A percentile compares a stretch with the other conserved stretches of the same genome.
phyloP scores from a whole-genome alignment of 768 basidiomycete genomes.

The Pisolithus microcarpus region DNA sequence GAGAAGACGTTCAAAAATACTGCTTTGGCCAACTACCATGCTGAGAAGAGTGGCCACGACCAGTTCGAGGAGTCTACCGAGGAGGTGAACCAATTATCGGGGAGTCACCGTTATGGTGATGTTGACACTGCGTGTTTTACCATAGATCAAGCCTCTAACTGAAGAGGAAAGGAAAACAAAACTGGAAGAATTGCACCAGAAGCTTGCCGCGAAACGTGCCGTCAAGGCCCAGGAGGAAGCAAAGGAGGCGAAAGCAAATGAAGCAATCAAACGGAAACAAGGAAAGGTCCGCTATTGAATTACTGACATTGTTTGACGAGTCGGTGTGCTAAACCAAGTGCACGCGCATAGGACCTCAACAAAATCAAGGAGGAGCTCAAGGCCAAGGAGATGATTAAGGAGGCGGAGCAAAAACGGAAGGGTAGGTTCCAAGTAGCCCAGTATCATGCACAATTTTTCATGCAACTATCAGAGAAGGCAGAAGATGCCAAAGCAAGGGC shows the following conservation, averaged over 20 bases:
- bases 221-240: conserved; percentile 66
- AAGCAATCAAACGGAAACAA: conserved; percentile 76
- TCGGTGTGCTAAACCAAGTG: not conserved
- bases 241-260: conserved; percentile 66
- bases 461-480: conserved; percentile 60
- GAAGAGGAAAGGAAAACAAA: conserved; percentile 88
- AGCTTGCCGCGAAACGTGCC: conserved; percentile 76
- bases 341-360: conserved; percentile 49
- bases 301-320: not conserved
- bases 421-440: conserved; percentile 36
- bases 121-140: not conserved
- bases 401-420: conserved; percentile 72
- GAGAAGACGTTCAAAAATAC: conserved; percentile 83
- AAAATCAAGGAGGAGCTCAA: conserved; percentile 71
- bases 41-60: conserved; percentile 91
- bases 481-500: conserved; percentile 82
- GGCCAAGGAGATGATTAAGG: conserved; percentile 74
- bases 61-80: conserved; percentile 95
- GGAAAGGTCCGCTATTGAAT: conserved; percentile 50
- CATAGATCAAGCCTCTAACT: conserved; percentile 84
- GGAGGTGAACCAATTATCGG: conserved; percentile 47
- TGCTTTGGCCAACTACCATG: conserved; percentile 86
- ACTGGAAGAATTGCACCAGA: conserved; percentile 69
- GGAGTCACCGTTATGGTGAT: conserved; percentile 1
- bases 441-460: not conserved